phyloP scores from a whole-genome alignment of 345 rosid genomes.

The Carallia brachiata region DNA sequence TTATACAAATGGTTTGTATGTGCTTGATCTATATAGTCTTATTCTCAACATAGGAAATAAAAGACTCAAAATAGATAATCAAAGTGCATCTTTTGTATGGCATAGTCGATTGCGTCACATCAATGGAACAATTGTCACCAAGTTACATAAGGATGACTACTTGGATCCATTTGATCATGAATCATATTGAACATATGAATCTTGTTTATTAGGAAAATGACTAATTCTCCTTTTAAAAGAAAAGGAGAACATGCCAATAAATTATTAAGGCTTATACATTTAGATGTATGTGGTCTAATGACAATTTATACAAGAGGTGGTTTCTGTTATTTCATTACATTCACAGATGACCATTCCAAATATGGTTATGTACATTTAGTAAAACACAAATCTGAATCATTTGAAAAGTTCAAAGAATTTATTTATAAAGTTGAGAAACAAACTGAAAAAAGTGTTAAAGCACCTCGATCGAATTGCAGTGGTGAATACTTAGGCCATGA shows the following conservation, averaged over 20 bases:
- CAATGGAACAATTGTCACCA: not conserved
- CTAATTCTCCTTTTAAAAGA: not conserved
- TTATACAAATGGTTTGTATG: too few relatives aligned
- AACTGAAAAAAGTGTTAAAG: too few relatives aligned
- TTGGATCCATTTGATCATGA: not conserved
- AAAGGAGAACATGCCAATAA: not conserved
- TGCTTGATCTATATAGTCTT: too few relatives aligned
- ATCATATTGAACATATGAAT: not conserved
- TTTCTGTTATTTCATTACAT: not conserved
- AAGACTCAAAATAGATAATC: not conserved
- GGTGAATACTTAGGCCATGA: too few relatives aligned
- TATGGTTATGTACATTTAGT: not conserved
- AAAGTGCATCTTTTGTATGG: too few relatives aligned
- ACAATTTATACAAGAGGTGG: not conserved
- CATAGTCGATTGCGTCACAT: not conserved
- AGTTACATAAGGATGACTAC: not conserved
- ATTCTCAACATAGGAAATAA: too few relatives aligned
- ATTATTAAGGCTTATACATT: not conserved
- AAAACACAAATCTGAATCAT: not conserved
- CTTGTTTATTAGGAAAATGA: not conserved
- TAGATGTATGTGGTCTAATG: too few relatives aligned
- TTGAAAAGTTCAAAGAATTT: not conserved
- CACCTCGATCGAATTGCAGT: too few relatives aligned
- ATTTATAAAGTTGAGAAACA: too few relatives aligned
- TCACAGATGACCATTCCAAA: not conserved